Evolutionary conservation across 75 land plant species (phyloP).

Genomic region (Picea glauca): DNA sequence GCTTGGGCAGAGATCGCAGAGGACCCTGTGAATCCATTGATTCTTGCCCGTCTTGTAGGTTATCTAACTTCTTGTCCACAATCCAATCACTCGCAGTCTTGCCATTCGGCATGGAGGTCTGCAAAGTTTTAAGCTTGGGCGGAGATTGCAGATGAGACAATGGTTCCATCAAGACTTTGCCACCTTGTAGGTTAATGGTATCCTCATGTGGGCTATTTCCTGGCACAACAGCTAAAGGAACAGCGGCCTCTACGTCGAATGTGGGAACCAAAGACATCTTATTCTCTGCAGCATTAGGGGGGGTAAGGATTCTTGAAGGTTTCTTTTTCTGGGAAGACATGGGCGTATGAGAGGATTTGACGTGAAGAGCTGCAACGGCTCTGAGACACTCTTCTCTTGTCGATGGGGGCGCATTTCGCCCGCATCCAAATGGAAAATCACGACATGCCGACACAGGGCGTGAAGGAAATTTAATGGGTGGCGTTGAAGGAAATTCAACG

Average conservation of each 20-base stretch:
- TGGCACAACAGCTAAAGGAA: neutral
- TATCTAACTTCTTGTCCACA: neutral
- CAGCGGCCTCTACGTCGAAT: neutral
- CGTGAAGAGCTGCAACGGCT: neutral
- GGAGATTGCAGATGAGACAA: neutral
- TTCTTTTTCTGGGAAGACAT: neutral
- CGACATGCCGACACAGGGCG: slow-evolving; percentile 44
- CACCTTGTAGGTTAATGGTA: neutral
- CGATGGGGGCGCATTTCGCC: slow-evolving; percentile 15
- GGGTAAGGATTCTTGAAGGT: neutral
- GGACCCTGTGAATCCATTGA: neutral
- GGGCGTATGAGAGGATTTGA: neutral
- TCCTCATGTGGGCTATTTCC: neutral
- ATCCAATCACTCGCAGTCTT: neutral
- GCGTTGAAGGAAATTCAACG: too few relatives aligned
- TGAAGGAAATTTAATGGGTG: too few relatives aligned
- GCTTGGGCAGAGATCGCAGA: neutral
- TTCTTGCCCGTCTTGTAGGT: neutral
- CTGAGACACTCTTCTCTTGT: slow-evolving; percentile 17
- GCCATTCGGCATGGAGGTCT: neutral
- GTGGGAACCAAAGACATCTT: neutral
- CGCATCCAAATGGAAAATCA: slow-evolving; percentile 48
- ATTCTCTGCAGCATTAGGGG: neutral
- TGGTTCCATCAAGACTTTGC: neutral
- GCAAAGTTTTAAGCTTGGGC: neutral